A percentile compares a stretch with the other conserved stretches of the same genome.
Evolutionary conservation across 257 asterid genomes (phyloP).

Genomic region (Lycium ferocissimum): DNA sequence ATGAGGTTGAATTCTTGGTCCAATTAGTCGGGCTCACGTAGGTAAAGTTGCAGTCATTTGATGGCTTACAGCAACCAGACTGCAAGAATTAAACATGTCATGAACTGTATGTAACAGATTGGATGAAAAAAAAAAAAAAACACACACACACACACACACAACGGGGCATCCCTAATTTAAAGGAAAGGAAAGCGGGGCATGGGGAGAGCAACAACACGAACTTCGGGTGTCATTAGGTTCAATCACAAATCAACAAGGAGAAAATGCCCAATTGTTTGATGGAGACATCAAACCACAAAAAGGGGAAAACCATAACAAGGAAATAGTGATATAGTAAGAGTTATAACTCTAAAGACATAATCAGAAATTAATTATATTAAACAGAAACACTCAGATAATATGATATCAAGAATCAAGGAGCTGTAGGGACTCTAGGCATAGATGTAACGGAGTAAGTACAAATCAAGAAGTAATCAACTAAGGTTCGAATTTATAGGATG

Average conservation of each 20-base stretch:
- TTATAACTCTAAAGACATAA: neutral
- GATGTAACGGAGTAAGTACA: neutral
- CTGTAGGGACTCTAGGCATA: neutral
- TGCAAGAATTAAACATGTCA: conserved; percentile 37
- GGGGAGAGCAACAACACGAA: neutral
- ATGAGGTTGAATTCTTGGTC: conserved; percentile 45
- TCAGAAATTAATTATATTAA: neutral
- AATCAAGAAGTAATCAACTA: neutral
- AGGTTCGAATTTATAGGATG: neutral
- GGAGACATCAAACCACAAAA: neutral
- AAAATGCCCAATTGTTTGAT: neutral
- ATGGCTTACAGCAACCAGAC: conserved; percentile 99
- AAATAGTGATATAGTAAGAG: neutral
- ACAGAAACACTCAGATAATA: neutral
- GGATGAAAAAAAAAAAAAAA: neutral
- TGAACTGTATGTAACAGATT: neutral
- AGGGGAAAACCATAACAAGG: neutral
- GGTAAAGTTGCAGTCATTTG: conserved; percentile 66
- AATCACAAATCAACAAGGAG: neutral
- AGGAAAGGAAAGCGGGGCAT: neutral
- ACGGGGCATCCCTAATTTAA: neutral
- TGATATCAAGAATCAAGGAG: neutral
- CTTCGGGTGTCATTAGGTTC: neutral
- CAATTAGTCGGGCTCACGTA: conserved; percentile 82
- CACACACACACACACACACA: neutral